Base-by-base conservation (phyloP, 225 moss, liverwort and hornwort genomes). In the Climacium dendroides region DNA sequence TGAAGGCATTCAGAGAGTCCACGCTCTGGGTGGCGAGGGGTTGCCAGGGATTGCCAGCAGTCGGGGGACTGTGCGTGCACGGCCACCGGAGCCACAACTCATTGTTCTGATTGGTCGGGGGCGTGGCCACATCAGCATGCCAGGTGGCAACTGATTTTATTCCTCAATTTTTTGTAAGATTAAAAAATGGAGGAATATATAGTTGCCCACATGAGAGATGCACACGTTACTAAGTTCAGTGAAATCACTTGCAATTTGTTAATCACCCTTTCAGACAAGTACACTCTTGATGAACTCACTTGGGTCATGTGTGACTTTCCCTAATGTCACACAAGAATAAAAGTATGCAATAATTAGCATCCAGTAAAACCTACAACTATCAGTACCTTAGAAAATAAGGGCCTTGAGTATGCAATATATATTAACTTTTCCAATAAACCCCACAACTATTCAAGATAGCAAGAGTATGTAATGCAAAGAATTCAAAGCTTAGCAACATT, bases 141-240 rank as follows among this genome's bases (percentile, higher is more conserved):
- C 30, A 48, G 48, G 30, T 80, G 73, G 53, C 73, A 18, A 8
- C 52, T 87, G n/a, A n/a, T n/a, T n/a, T n/a, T n/a, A n/a, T n/a
- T n/a, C n/a, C n/a, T n/a, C n/a, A n/a, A n/a, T n/a, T n/a, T n/a
- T n/a, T n/a, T n/a, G n/a, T n/a, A n/a, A n/a, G n/a, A n/a, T n/a
- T n/a, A n/a, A n/a, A n/a, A n/a, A n/a, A n/a, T n/a, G n/a, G n/a
- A n/a, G n/a, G n/a, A n/a, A n/a, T n/a, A n/a, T n/a, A n/a, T n/a
- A n/a, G n/a, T n/a, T n/a, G 1, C 0, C 3, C 6, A 73, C 0
- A 29, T 23, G 19, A 45, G 0, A 29, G 2, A 30, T 0, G 10
- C 1, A 29, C 6, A 10, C 6, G 3, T 17, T 1, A 45, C 28
- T 29, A 29, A 45, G 2, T 45, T 72, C 0, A 28, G 0, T 2